Percentiles rank a stretch among this genome's conserved stretches.
phyloP scores from a whole-genome alignment of 306 rosid genomes.

The Cicer arietinum region DNA sequence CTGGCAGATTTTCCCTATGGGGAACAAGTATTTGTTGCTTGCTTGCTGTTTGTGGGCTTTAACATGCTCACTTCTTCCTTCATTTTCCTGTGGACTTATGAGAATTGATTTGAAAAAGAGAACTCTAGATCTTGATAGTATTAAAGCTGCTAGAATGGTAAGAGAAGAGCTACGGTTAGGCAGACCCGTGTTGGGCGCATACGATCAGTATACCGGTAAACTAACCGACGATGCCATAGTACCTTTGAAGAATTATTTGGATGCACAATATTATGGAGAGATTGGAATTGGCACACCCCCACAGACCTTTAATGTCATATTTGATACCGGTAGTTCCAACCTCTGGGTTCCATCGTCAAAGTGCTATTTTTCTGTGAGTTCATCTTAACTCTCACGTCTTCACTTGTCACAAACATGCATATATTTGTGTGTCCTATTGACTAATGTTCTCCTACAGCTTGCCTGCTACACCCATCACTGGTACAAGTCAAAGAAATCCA shows the following conservation, averaged over 20 bases:
- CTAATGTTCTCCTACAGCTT: constrained; percentile 50
- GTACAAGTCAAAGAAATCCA: constrained; percentile 73
- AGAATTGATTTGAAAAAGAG: constrained; percentile 76
- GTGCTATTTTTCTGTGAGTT: constrained; percentile 81
- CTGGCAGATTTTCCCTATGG: constrained; percentile 61
- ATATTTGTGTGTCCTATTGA: constrained; percentile 7
- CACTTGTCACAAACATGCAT: not conserved
- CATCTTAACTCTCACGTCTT: constrained; percentile 30
- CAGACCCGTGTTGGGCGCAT: constrained; percentile 43
- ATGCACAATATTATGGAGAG: constrained; percentile 89
- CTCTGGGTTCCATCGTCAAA: constrained; percentile 89
- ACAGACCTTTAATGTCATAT: constrained; percentile 78
- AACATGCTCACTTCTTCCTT: constrained; percentile 62
- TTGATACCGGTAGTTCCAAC: constrained; percentile 89
- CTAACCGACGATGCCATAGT: constrained; percentile 56
- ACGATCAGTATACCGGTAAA: constrained; percentile 35
- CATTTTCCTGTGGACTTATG: constrained; percentile 64
- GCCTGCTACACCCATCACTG: constrained; percentile 75
- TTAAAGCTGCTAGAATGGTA: constrained; percentile 57
- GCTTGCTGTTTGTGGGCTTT: constrained; percentile 66
- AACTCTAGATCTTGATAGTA: constrained; percentile 58
- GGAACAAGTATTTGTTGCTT: constrained; percentile 54
- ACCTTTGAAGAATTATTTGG: constrained; percentile 74
- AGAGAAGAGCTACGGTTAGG: constrained; percentile 49
- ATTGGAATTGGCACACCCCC: constrained; percentile 91